A percentile compares a stretch with the other conserved stretches of the same genome.
Conservation (phyloP, 2,329 filamentous ascomycete species). For the Nannizzia gypsea region DNA sequence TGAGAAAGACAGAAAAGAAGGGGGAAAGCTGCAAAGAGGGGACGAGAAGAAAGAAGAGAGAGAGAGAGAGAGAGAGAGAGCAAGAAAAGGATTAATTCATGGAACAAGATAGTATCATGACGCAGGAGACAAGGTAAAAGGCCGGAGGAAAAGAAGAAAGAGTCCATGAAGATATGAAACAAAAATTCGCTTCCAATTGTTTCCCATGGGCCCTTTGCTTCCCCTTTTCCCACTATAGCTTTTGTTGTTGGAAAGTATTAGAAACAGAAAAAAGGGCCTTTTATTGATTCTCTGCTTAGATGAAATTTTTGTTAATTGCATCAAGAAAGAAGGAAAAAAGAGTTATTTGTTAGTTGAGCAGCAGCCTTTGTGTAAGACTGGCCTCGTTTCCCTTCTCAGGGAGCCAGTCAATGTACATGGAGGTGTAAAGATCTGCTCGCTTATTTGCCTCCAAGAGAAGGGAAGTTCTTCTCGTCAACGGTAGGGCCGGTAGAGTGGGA, state of each 20-base stretch:
- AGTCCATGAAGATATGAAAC: background rate
- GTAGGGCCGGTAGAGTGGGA: conserved; percentile 23
- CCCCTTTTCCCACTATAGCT: background rate
- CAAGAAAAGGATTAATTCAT: background rate
- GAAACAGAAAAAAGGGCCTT: background rate
- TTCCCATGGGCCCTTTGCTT: background rate
- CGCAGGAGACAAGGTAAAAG: background rate
- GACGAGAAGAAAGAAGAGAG: too few relatives aligned
- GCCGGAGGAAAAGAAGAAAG: background rate
- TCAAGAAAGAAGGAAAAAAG: background rate
- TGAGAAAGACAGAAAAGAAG: background rate
- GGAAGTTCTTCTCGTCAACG: conserved; percentile 38
- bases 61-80: background rate
- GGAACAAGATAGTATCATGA: background rate
- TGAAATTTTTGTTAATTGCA: background rate
- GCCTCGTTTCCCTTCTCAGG: background rate
- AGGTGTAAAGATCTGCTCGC: background rate
- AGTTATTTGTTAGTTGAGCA: background rate
- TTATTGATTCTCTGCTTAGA: conserved; percentile 2
- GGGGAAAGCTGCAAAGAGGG: background rate
- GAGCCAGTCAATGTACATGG: background rate
- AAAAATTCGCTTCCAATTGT: background rate
- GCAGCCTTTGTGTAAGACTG: background rate
- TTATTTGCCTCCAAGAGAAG: conserved; percentile 33
- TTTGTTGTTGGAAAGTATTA: background rate